A percentile compares a stretch with the other conserved stretches of the same genome.
Evolutionary conservation across 164 flowering plant genomes (phyloP).

Genomic region (Annona squamosa): DNA sequence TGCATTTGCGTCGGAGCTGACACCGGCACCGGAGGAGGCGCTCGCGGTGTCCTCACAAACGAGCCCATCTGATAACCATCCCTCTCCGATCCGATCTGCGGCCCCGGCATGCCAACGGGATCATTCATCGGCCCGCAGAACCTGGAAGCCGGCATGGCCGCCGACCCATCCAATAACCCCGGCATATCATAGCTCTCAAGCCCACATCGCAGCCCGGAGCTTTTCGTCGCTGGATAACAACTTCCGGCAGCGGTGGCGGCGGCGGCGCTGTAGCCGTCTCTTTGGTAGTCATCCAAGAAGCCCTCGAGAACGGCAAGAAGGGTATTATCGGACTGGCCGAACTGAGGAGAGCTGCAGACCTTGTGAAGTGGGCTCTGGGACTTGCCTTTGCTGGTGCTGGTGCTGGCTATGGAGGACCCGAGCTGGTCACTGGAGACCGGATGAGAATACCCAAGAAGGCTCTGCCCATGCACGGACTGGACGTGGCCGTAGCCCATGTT

Average conservation of each 20-base stretch:
- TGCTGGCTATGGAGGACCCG: slow-evolving; percentile 18
- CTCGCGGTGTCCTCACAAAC: slow-evolving; percentile 13
- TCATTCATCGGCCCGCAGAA: slow-evolving; percentile 27
- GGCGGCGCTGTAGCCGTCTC: slow-evolving; percentile 20
- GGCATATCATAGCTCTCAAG: slow-evolving; percentile 25
- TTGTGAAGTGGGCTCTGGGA: slow-evolving; percentile 48
- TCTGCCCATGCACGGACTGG: slow-evolving; percentile 32
- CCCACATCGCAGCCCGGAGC: slow-evolving; percentile 12
- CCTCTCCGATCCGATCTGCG: slow-evolving; percentile 22
- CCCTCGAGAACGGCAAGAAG: slow-evolving; percentile 36
- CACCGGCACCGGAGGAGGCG: neutral
- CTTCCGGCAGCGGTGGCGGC: too few species aligned
- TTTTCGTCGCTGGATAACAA: slow-evolving; percentile 12
- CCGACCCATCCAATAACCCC: slow-evolving; percentile 23
- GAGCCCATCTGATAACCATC: slow-evolving; percentile 28
- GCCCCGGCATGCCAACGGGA: slow-evolving; percentile 8
- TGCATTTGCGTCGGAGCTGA: slow-evolving; percentile 11
- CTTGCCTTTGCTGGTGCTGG: slow-evolving; percentile 27
- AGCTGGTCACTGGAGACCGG: slow-evolving; percentile 27
- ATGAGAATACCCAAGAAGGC: slow-evolving; percentile 31
- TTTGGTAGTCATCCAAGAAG: slow-evolving; percentile 31
- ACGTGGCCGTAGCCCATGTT: slow-evolving; percentile 21
- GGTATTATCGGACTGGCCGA: slow-evolving; percentile 32
- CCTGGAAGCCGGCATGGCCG: slow-evolving; percentile 17
- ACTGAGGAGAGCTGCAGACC: slow-evolving; percentile 40